phyloP scores from a whole-genome alignment of 2,329 filamentous ascomycete species.

The Colletotrichum sp. region DNA sequence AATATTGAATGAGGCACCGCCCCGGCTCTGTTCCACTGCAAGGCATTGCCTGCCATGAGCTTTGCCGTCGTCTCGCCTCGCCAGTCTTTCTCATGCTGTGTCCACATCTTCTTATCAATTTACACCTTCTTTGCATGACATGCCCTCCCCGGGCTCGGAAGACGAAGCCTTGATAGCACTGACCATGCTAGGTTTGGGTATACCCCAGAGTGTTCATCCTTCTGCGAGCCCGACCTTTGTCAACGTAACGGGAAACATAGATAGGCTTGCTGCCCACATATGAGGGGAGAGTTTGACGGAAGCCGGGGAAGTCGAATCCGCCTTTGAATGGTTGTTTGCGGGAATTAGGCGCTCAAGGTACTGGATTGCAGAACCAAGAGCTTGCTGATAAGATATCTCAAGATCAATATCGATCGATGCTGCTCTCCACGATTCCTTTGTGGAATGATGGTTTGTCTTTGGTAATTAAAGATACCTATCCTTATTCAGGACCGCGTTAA shows the following conservation, averaged over 20 bases:
- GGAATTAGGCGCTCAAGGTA: background rate
- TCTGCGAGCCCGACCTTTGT: background rate
- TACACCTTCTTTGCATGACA: constrained; percentile 6
- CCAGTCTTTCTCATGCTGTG: background rate
- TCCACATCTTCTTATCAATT: background rate
- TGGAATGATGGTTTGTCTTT: background rate
- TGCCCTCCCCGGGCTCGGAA: background rate
- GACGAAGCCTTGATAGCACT: background rate
- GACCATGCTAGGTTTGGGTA: constrained; percentile 9
- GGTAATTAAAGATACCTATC: background rate
- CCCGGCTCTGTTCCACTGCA: background rate
- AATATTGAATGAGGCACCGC: background rate
- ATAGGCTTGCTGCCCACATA: constrained; percentile 4
- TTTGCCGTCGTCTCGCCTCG: background rate
- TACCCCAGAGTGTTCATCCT: constrained; percentile 18
- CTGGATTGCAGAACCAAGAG: background rate
- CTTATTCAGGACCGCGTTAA: background rate
- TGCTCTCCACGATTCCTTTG: background rate
- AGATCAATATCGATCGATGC: background rate
- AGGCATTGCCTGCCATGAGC: background rate
- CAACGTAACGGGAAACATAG: background rate
- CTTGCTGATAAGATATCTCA: background rate
- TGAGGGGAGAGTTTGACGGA: background rate
- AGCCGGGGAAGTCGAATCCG: constrained; percentile 1
- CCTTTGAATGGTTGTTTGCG: background rate